Conservation (phyloP, 139 green algal species). For the Chlamydomonas sp. region DNA sequence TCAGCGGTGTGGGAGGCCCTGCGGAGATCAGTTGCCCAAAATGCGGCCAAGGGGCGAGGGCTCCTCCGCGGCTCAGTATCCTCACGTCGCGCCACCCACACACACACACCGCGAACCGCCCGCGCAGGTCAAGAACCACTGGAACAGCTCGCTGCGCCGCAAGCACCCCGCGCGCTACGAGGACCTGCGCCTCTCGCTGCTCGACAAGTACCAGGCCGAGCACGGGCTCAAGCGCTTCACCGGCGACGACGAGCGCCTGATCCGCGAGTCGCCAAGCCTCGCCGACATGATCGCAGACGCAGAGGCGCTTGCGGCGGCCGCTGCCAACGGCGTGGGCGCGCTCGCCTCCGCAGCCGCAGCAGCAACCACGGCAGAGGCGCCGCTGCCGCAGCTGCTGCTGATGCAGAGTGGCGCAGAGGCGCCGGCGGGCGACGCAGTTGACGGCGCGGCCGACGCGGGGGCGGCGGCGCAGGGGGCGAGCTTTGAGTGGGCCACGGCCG, state of each 20-base stretch:
- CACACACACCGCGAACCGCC: no score
- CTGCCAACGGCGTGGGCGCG: background rate
- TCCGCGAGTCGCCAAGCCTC: background rate
- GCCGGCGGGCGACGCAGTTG: background rate
- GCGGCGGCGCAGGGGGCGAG: background rate
- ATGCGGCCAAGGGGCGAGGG: no score
- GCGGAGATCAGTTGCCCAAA: no score
- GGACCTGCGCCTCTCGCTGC: constrained; percentile 9
- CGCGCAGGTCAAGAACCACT: constrained; percentile 25
- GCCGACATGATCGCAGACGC: background rate
- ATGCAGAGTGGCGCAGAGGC: background rate
- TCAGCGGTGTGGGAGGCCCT: no score
- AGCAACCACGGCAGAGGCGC: no score
- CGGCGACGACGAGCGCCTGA: background rate
- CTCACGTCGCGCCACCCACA: background rate
- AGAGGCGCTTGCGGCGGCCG: background rate
- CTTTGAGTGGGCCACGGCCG: background rate
- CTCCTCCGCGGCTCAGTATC: background rate
- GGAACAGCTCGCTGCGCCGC: constrained; percentile 21
- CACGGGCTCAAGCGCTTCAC: constrained; percentile 10
- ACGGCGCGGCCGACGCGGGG: background rate
- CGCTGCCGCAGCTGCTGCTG: no score
- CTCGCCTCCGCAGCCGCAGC: background rate
- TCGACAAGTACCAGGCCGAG: constrained; percentile 16
- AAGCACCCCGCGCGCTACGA: constrained; percentile 16